Base-by-base conservation (phyloP, 177 flowering plant species). In the Vitis hybrid region DNA sequence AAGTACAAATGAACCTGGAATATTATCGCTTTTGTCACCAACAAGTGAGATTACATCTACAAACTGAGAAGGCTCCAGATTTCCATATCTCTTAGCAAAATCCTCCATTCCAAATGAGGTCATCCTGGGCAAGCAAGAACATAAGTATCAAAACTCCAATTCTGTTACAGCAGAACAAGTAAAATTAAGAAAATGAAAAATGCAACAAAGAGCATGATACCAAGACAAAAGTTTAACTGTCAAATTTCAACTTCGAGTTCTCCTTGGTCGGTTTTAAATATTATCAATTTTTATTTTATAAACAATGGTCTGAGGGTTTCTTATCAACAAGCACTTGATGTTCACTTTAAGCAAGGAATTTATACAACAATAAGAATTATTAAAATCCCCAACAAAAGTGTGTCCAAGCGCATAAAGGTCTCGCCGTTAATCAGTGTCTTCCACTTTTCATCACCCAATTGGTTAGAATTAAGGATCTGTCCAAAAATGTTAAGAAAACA, bases 91-190 rank as follows among this genome's bases (percentile, higher is more conserved):
- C 76, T 85, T 64, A n/a, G 92, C 88, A 77, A 90, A 95, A 56
- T 95, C 99, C 75, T 91, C 97, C 75, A 93, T 50, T 66, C 98
- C 98, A 80, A 90, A 95, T 60, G 99, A 95, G 67, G 79, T 82
- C 96, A 93, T 86, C 79, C 98, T 94, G 79, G 26, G 14, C 55
- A 78, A 58, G 51, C 59, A 60, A 19, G 64, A 30, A 4, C 4
- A 51, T 4, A 17, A 56, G 13, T 30, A 23, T 30, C 13, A 60
- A 15, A 2, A 7, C 19, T 32, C 59, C 49, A 18, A 14, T 21
- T 30, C 26, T 18, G 23, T 5, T 54, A 40, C 45, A 54, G 56
- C 56, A 54, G 56, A 54, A 54, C 13, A 62, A 65, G 52, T 7
- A 3, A 23, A 3, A 23, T 6, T 26, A 15, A 13, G 19, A 63